Conservation (phyloP, 2,329 filamentous ascomycete genomes). For the Fusarium setosum region DNA sequence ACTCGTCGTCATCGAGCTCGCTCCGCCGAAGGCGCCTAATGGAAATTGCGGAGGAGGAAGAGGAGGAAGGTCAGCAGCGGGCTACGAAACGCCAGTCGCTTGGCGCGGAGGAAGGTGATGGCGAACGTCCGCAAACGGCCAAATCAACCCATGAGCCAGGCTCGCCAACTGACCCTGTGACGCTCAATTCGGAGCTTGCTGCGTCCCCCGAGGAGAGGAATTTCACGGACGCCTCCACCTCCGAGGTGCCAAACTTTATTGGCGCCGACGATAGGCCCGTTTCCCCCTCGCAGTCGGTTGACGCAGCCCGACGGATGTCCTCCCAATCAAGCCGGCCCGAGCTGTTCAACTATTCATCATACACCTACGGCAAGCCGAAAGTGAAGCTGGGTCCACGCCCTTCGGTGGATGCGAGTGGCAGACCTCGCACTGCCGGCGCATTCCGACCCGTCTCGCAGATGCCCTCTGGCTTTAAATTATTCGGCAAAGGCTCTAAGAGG, state of each 20-base stretch:
- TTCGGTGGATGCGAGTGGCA: slow-evolving; percentile 72
- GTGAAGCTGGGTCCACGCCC: slow-evolving; percentile 91
- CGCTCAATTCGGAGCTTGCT: slow-evolving; percentile 64
- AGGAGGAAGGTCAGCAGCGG: slow-evolving; percentile 74
- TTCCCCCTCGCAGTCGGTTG: slow-evolving; percentile 58
- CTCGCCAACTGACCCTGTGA: slow-evolving; percentile 52
- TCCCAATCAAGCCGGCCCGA: slow-evolving; percentile 65
- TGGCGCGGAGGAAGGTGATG: slow-evolving; percentile 57
- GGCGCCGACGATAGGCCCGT: slow-evolving; percentile 57
- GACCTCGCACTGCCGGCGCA: slow-evolving; percentile 70
- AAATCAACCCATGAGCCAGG: slow-evolving; percentile 44
- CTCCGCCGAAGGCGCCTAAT: slow-evolving; percentile 81
- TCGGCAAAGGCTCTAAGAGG: slow-evolving; percentile 68
- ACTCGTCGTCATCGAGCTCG: slow-evolving; percentile 86
- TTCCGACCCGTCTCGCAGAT: slow-evolving; percentile 81
- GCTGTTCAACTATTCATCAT: slow-evolving; percentile 60
- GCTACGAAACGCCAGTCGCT: slow-evolving; percentile 69
- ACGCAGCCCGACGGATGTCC: slow-evolving; percentile 59
- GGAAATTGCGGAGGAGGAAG: slow-evolving; percentile 94
- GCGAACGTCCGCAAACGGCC: slow-evolving; percentile 41
- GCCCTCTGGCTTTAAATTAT: slow-evolving; percentile 82
- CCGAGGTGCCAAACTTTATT: slow-evolving; percentile 64
- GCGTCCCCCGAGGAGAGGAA: slow-evolving; percentile 60
- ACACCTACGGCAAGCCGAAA: slow-evolving; percentile 75
- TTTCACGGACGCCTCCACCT: slow-evolving; percentile 58